Percentiles rank a stretch among this genome's conserved stretches.
These are phyloP conservation scores for Plasmodium yoelii DNA, from an alignment of 169 alveolate species.

Conservation along the genomic window DNA sequence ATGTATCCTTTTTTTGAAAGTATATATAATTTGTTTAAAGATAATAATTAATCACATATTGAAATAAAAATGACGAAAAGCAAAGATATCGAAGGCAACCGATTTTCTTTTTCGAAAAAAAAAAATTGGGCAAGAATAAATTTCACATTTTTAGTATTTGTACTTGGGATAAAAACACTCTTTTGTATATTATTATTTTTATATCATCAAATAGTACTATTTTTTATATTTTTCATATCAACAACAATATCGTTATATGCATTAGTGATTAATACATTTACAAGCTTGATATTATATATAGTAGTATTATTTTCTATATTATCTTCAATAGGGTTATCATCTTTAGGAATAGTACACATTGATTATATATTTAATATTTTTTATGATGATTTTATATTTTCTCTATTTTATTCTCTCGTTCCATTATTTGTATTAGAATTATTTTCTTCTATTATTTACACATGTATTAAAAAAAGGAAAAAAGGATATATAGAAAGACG, in stretches of 20 bases:
- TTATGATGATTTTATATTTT: slow-evolving; percentile 28
- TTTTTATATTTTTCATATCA: slow-evolving; percentile 43
- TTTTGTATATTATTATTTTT: slow-evolving; percentile 51
- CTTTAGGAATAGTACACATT: slow-evolving; percentile 9
- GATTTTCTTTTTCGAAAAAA: slow-evolving; percentile 9
- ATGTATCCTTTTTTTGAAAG: background rate
- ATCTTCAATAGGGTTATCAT: slow-evolving; percentile 14
- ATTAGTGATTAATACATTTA: slow-evolving; percentile 46
- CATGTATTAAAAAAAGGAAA: slow-evolving; percentile 39
- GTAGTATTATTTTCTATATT: slow-evolving; percentile 19
- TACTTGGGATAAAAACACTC: slow-evolving; percentile 61
- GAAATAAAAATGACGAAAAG: slow-evolving; percentile 30
- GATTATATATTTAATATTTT: slow-evolving; percentile 47
- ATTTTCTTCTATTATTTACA: slow-evolving; percentile 30
- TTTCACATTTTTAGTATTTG: slow-evolving; percentile 67
- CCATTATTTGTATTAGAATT: slow-evolving; percentile 47
- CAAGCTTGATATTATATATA: slow-evolving; percentile 32
- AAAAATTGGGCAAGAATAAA: slow-evolving; percentile 42
- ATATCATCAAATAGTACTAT: slow-evolving; percentile 42
- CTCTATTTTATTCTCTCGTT: slow-evolving; percentile 17
- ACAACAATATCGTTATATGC: slow-evolving; percentile 41
- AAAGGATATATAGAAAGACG: slow-evolving; percentile 49
- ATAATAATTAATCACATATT: background rate
- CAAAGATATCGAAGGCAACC: slow-evolving; percentile 2
- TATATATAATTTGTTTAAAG: background rate